Conservation (phyloP, 805 yeast species). For the Clavispora phyllophila region DNA sequence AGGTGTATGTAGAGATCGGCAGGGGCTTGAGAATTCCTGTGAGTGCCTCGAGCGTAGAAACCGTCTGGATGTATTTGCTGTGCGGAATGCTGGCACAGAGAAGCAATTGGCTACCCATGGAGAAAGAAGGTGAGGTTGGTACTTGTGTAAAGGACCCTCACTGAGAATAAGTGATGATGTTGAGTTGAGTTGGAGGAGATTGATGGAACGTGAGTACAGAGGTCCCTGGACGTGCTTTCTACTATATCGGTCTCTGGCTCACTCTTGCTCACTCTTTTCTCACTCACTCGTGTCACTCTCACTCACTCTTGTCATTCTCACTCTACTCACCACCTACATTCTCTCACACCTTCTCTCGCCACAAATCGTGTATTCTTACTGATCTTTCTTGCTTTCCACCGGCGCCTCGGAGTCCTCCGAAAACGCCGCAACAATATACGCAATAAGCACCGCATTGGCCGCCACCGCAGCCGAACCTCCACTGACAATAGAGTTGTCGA, state of each 20-base stretch:
- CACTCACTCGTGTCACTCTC: not conserved
- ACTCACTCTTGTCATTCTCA: no score
- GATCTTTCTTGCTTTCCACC: constrained; percentile 35
- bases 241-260: not conserved
- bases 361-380: not conserved
- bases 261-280: not conserved
- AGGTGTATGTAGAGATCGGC: constrained; percentile 43
- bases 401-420: constrained; percentile 48
- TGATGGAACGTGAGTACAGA: no score
- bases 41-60: constrained; percentile 46
- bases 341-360: not conserved
- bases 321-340: no score
- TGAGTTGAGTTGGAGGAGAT: no score
- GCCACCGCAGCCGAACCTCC: constrained; percentile 78
- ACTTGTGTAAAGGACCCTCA: not conserved
- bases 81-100: constrained; percentile 43
- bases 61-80: constrained; percentile 36
- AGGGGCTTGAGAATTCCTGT: constrained; percentile 46
- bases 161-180: no score
- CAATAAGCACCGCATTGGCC: constrained; percentile 70
- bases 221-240: no score
- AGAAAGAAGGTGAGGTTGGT: not conserved
- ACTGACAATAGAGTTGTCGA: constrained; percentile 56
- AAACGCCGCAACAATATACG: constrained; percentile 70
- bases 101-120: constrained; percentile 55